These are phyloP conservation scores for Hyparrhenia diplandra DNA, from an alignment of 176 grass and related monocot genomes.

Conservation along the genomic window DNA sequence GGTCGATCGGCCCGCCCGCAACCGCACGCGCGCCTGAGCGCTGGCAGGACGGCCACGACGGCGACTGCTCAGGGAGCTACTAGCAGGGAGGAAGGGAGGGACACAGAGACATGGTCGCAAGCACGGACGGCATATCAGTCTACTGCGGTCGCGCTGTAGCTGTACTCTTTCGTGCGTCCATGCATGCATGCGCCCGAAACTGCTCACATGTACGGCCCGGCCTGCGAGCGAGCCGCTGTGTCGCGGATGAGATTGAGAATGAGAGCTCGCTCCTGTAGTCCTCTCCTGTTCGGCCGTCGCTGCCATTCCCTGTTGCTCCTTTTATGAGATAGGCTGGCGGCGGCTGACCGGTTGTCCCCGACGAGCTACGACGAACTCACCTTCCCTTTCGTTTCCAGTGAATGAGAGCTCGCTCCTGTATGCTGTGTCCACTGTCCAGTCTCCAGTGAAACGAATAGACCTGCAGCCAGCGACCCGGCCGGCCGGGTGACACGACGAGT, in stretches of 20 bases:
- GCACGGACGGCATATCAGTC: too few relatives aligned
- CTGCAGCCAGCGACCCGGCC: neutral
- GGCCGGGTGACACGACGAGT: neutral
- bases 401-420: neutral
- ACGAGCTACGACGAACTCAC: too few relatives aligned
- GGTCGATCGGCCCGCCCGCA: too few relatives aligned
- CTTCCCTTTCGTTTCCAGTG: too few relatives aligned
- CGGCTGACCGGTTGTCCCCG: too few relatives aligned
- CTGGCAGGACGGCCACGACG: neutral
- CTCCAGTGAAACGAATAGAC: too few relatives aligned
- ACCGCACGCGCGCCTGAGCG: too few relatives aligned
- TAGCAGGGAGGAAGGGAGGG: too few relatives aligned
- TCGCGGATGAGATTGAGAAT: neutral
- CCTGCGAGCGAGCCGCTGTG: neutral
- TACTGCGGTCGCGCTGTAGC: neutral
- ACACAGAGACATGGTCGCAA: neutral
- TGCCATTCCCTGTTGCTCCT: neutral
- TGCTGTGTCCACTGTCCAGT: neutral
- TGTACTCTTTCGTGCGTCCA: neutral
- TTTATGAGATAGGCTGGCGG: too few relatives aligned
- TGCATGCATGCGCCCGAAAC: neutral
- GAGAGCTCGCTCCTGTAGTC: neutral
- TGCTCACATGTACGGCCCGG: neutral
- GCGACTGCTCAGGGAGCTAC: conserved; percentile 2
- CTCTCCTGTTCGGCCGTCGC: neutral